Conservation (phyloP, 371 early-diverging fungal genomes). For the Massospora cicadina region DNA sequence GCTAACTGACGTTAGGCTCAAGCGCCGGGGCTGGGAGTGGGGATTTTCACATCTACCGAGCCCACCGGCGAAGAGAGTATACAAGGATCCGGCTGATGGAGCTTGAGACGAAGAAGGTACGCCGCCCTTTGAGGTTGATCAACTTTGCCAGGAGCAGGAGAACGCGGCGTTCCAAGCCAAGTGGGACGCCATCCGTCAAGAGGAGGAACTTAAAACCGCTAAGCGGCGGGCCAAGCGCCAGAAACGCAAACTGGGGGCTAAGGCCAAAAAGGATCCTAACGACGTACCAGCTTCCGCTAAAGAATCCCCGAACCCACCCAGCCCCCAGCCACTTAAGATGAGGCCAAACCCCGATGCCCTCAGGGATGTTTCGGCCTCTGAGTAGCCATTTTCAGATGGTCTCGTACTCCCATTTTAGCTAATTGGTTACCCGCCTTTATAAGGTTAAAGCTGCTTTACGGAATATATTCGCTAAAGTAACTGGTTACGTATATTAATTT, state of each 20-base stretch:
- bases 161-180: not conserved
- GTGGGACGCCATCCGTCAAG: not conserved
- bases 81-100: constrained; percentile 61
- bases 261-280: not conserved
- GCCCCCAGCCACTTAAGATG: constrained; percentile 2
- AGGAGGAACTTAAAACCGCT: constrained; percentile 3
- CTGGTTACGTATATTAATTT: too few relatives aligned
- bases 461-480: too few relatives aligned
- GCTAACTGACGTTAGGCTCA: too few relatives aligned
- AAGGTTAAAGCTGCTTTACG: too few relatives aligned
- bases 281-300: not conserved
- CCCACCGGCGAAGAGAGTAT: constrained; percentile 72
- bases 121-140: not conserved
- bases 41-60: constrained; percentile 88
- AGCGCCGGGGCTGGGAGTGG: constrained; percentile 94
- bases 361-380: not conserved
- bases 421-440: too few relatives aligned
- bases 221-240: constrained; percentile 8
- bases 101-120: constrained; percentile 49
- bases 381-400: too few relatives aligned
- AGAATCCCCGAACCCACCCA: not conserved
- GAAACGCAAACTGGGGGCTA: not conserved
- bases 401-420: too few relatives aligned
- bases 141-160: constrained; percentile 3
- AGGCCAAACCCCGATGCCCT: not conserved